phyloP scores from a whole-genome alignment of 768 basidiomycete genomes.

The Auricularia cornea region DNA sequence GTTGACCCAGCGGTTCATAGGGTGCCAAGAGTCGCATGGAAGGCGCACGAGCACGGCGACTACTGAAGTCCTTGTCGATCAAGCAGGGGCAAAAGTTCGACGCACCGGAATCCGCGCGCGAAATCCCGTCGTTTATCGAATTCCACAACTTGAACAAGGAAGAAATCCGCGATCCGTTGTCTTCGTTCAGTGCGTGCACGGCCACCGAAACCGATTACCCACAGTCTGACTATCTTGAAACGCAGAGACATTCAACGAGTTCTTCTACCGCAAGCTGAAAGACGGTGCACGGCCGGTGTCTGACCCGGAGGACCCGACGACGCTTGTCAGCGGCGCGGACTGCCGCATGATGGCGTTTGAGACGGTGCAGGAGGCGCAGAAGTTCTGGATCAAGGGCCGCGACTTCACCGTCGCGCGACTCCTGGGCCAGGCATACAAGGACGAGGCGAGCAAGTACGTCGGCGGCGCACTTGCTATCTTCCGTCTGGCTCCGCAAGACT shows the following conservation, averaged over 20 bases:
- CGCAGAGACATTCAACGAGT: slow-evolving; percentile 84
- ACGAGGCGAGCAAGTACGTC: slow-evolving; percentile 57
- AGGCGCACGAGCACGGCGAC: slow-evolving; percentile 67
- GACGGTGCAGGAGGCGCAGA: slow-evolving; percentile 75
- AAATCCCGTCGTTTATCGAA: slow-evolving; percentile 81
- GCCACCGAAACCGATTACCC: too few relatives aligned
- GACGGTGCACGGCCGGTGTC: slow-evolving; percentile 70
- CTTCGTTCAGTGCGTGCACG: slow-evolving; percentile 63
- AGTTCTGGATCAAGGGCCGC: slow-evolving; percentile 94
- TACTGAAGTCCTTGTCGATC: slow-evolving; percentile 82
- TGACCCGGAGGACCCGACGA: slow-evolving; percentile 60
- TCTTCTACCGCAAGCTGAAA: slow-evolving; percentile 91
- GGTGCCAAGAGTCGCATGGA: slow-evolving; percentile 86
- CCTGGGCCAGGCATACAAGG: slow-evolving; percentile 69
- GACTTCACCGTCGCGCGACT: slow-evolving; percentile 79
- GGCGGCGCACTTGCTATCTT: slow-evolving; percentile 88
- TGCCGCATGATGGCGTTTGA: slow-evolving; percentile 95
- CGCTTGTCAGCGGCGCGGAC: slow-evolving; percentile 86
- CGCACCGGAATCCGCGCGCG: slow-evolving; percentile 68
- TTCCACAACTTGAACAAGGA: slow-evolving; percentile 80
- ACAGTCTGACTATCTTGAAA: too few relatives aligned
- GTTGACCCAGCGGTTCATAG: too few relatives aligned
- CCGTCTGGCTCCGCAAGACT: slow-evolving; percentile 88
- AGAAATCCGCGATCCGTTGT: slow-evolving; percentile 76
- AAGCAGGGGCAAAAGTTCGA: slow-evolving; percentile 96